phyloP scores from a whole-genome alignment of 2,329 filamentous ascomycete genomes.

The Cladosporium sp. region DNA sequence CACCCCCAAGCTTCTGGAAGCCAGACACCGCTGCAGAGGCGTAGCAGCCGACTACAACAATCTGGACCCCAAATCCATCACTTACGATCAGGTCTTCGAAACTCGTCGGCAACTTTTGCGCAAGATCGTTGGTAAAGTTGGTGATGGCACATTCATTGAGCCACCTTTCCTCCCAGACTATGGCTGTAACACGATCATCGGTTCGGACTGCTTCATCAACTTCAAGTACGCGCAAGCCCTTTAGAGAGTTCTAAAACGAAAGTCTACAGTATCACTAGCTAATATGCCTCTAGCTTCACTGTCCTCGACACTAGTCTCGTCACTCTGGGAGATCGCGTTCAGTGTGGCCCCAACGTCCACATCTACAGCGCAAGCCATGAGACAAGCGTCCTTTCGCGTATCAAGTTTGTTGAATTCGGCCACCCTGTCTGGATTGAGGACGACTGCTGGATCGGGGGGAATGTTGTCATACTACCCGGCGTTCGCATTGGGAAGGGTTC shows the following conservation, averaged over 20 bases:
- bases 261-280: too few species aligned
- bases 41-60: too few species aligned
- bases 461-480: constrained; percentile 67
- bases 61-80: too few species aligned
- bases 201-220: constrained; percentile 72
- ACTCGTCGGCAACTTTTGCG: too few species aligned
- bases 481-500: constrained; percentile 72
- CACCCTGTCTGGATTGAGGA: constrained; percentile 71
- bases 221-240: constrained; percentile 69
- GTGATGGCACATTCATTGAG: too few species aligned
- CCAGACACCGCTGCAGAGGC: too few species aligned
- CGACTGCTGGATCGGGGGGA: constrained; percentile 77
- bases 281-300: too few species aligned
- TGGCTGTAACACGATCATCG: constrained; percentile 69
- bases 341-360: constrained; percentile 74
- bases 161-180: constrained; percentile 69
- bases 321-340: constrained; percentile 69
- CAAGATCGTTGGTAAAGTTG: too few species aligned
- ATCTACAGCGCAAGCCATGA: constrained; percentile 76
- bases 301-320: constrained; percentile 75
- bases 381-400: constrained; percentile 68
- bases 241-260: too few species aligned
- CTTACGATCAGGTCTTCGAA: too few species aligned
- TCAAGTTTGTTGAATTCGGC: constrained; percentile 68
- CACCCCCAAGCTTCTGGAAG: too few species aligned